A percentile compares a stretch with the other conserved stretches of the same genome.
These are phyloP conservation scores for Phytophthora boehmeriae DNA, from an alignment of 352 stramenopile genomes.

Conservation along the genomic window DNA sequence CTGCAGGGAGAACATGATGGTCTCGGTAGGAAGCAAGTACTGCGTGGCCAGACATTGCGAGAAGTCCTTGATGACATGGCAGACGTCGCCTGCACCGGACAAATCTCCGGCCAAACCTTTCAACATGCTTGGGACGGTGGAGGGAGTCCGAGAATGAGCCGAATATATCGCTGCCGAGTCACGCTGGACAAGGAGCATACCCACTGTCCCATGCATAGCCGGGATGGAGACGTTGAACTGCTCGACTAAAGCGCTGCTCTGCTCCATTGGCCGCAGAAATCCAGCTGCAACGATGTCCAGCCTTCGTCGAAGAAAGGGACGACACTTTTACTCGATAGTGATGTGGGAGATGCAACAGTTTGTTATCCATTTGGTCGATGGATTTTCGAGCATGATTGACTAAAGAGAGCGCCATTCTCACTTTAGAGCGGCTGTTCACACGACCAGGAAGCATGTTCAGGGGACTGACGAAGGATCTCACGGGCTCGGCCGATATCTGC, in stretches of 20 bases:
- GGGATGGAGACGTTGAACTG: background rate
- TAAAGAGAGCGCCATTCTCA: conserved; percentile 21
- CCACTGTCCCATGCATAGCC: background rate
- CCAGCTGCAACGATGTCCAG: background rate
- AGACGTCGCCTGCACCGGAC: conserved; percentile 60
- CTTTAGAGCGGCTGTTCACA: conserved; percentile 22
- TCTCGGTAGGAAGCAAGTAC: conserved; percentile 55
- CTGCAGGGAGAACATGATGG: conserved; percentile 56
- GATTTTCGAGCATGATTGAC: conserved; percentile 24
- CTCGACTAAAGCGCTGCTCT: background rate
- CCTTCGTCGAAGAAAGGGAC: background rate
- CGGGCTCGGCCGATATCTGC: conserved; percentile 61
- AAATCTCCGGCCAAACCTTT: conserved; percentile 60
- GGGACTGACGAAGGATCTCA: conserved; percentile 54
- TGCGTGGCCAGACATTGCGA: conserved; percentile 34
- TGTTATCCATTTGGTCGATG: background rate
- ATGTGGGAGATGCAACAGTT: background rate
- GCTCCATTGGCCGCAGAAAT: background rate
- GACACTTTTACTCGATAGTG: background rate
- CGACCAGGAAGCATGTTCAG: conserved; percentile 42
- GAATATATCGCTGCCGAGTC: background rate
- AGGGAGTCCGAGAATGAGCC: background rate
- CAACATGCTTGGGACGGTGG: conserved; percentile 38
- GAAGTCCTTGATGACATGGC: conserved; percentile 46
- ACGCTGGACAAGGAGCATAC: background rate